Evolutionary conservation across 1,139 yeast genomes (phyloP).

Genomic region (Candida neerlandica): DNA sequence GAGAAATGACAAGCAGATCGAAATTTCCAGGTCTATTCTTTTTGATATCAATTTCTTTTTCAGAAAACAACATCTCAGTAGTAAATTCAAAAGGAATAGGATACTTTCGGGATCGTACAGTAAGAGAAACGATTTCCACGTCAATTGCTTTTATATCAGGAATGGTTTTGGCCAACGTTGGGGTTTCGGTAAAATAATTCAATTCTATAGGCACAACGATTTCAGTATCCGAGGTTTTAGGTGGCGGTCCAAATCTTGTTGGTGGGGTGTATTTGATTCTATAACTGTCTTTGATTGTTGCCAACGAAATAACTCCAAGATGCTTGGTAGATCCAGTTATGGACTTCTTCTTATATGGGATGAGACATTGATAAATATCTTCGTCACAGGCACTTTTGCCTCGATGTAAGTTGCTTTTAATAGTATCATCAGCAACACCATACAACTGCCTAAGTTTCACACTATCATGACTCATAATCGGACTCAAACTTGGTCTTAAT

Average conservation of each 20-base stretch:
- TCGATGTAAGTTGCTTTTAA: slow-evolving; percentile 18
- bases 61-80: slow-evolving; percentile 42
- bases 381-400: slow-evolving; percentile 20
- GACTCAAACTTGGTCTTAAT: slow-evolving; percentile 12
- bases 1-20: slow-evolving; percentile 33
- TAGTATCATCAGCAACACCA: slow-evolving; percentile 22
- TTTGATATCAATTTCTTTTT: slow-evolving; percentile 25
- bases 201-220: slow-evolving; percentile 40
- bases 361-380: slow-evolving; percentile 34
- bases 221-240: slow-evolving; percentile 20
- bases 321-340: slow-evolving; percentile 38
- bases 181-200: slow-evolving; percentile 29
- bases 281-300: slow-evolving; percentile 39
- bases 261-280: slow-evolving; percentile 39
- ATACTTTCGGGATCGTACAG: slow-evolving; percentile 38
- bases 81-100: slow-evolving; percentile 45
- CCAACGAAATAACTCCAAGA: slow-evolving; percentile 38
- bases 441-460: slow-evolving; percentile 40
- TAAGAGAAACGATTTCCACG: slow-evolving; percentile 40
- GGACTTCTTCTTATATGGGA: slow-evolving; percentile 38
- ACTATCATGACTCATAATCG: slow-evolving; percentile 14
- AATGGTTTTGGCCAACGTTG: slow-evolving; percentile 8
- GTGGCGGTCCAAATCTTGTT: slow-evolving; percentile 19
- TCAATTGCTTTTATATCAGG: slow-evolving; percentile 36
- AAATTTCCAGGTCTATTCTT: slow-evolving; percentile 26